Evolutionary conservation across 345 rosid genomes (phyloP).

Genomic region (Eutrema yunnanense): DNA sequence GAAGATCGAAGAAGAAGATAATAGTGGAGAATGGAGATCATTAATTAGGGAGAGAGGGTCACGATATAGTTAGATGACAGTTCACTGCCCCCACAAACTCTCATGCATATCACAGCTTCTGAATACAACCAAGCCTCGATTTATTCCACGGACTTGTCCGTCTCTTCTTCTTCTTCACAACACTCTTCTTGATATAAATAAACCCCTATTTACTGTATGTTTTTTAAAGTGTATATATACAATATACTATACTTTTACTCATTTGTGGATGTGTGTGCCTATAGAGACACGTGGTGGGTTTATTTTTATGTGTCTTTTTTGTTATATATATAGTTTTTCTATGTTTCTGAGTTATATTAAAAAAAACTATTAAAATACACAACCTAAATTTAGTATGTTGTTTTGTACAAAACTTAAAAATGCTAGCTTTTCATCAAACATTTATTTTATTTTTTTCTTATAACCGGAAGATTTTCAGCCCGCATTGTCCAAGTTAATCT

Average conservation of each 20-base stretch:
- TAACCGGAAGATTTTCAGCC: too few relatives aligned
- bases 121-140: conserved; percentile 26
- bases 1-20: not conserved
- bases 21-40: not conserved
- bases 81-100: conserved; percentile 29
- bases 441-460: too few relatives aligned
- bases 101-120: conserved; percentile 21
- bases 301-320: not conserved
- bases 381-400: too few relatives aligned
- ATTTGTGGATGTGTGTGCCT: not conserved
- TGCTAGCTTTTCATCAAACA: too few relatives aligned
- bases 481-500: too few relatives aligned
- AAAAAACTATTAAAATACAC: too few relatives aligned
- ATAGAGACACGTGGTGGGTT: not conserved
- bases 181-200: not conserved
- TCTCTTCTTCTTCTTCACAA: conserved; percentile 12
- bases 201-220: not conserved
- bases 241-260: not conserved
- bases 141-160: conserved; percentile 18
- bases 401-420: too few relatives aligned
- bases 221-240: not conserved
- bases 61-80: conserved; percentile 15
- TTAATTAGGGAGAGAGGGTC: conserved; percentile 22
- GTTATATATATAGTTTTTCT: not conserved
- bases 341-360: not conserved